Conservation (phyloP, 495 filamentous ascomycete genomes). For the Talaromyces wortmannii region DNA sequence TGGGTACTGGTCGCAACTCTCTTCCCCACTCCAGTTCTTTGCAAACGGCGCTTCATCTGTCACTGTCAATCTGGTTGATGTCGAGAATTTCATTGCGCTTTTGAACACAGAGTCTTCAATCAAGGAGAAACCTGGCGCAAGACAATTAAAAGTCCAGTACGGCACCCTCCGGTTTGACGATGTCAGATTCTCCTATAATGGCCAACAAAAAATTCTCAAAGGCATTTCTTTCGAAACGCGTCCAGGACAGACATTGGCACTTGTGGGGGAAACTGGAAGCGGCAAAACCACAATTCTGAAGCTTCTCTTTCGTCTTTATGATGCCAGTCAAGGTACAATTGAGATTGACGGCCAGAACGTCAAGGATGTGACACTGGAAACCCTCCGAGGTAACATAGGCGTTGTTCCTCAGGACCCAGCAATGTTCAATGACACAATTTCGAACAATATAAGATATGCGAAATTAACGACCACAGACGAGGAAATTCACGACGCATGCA, state of each 20-base stretch:
- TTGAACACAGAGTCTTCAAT: constrained; percentile 61
- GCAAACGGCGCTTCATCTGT: constrained; percentile 53
- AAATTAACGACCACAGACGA: constrained; percentile 80
- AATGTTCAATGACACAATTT: constrained; percentile 77
- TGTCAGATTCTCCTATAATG: constrained; percentile 17
- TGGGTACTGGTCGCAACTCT: constrained; percentile 62
- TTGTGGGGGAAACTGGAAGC: constrained; percentile 85
- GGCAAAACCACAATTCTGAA: constrained; percentile 94
- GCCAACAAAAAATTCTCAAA: not conserved
- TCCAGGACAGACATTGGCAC: constrained; percentile 65
- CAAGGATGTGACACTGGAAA: constrained; percentile 72
- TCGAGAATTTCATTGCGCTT: constrained; percentile 65
- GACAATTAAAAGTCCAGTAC: constrained; percentile 44
- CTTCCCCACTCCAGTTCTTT: constrained; percentile 56
- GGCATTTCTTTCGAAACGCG: constrained; percentile 8
- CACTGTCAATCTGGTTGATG: constrained; percentile 57
- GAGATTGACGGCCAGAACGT: constrained; percentile 82
- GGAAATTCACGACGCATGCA: constrained; percentile 37
- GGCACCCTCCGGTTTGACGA: constrained; percentile 58
- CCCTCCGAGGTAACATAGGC: constrained; percentile 85
- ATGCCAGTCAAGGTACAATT: constrained; percentile 73
- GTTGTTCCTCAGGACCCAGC: constrained; percentile 74
- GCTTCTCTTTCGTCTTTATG: constrained; percentile 87
- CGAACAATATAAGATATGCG: constrained; percentile 78
- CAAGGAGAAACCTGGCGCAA: constrained; percentile 46